Conservation (phyloP, 2,329 filamentous ascomycete species). For the Penicillium sp. region DNA sequence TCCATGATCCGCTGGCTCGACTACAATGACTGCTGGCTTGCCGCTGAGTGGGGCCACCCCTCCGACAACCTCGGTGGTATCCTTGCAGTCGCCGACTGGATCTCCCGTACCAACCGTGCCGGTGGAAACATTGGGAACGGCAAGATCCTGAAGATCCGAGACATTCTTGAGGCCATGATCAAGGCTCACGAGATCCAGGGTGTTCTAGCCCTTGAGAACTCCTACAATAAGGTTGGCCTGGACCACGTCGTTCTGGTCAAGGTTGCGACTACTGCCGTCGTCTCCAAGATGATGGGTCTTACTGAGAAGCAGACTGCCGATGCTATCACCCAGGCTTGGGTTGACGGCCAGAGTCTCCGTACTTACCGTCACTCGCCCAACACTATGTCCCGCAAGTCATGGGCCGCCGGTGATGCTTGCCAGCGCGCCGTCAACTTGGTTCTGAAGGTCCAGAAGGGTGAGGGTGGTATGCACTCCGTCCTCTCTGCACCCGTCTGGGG, state of each 20-base stretch:
- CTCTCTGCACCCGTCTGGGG: conserved; percentile 92
- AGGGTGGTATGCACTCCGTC: conserved; percentile 86
- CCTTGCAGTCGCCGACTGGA: conserved; percentile 94
- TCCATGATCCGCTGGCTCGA: conserved; percentile 99
- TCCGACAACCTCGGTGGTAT: conserved; percentile 98
- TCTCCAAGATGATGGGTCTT: conserved; percentile 91
- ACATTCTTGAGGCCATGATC: conserved; percentile 96
- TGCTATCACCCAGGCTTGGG: conserved; percentile 94
- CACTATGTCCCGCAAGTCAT: conserved; percentile 99
- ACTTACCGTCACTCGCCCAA: conserved; percentile 98
- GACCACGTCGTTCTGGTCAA: conserved; percentile 99
- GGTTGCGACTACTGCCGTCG: conserved; percentile 90
- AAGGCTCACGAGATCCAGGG: conserved; percentile 99
- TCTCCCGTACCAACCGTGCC: conserved; percentile 88
- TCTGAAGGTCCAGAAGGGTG: conserved; percentile 86
- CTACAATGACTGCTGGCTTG: conserved; percentile 99
- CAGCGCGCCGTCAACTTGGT: conserved; percentile 90
- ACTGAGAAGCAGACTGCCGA: conserved; percentile 88
- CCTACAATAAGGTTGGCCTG: conserved; percentile 96
- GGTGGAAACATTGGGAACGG: conserved; percentile 69
- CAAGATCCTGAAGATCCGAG: conserved; percentile 82
- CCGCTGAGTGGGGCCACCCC: conserved; percentile 97
- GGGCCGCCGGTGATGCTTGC: conserved; percentile 97
- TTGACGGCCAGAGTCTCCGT: conserved; percentile 90
- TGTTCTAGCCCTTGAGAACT: conserved; percentile 94